Base-by-base conservation (phyloP, 805 yeast species). In the Kodamaea neixiangensis region DNA sequence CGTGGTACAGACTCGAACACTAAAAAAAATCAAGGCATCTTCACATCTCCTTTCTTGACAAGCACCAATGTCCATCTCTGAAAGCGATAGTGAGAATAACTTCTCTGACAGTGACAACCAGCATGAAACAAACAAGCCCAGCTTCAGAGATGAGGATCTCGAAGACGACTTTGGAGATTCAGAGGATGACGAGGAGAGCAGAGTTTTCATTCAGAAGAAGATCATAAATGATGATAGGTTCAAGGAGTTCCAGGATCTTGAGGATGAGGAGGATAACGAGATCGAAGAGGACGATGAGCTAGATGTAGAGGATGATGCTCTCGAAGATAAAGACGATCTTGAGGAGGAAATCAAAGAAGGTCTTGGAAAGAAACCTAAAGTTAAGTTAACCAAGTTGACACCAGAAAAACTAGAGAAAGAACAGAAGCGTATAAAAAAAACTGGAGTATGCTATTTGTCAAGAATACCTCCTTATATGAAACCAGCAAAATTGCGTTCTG, bases 381-480 rank as follows among this genome's bases (percentile, higher is more conserved):
- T 45, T 5, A 50, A 54, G 25, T 47, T 85, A 37, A 82, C 85
- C 57, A 79, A 75, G 56, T 70, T 86, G 29, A 77, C 85, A 6
- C 77, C 85, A 6, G 78, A 78, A 43, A 81, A 81, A 54, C 65
- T 83, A n/a, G 79, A 64, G 5, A 71, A 82, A 62, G 80, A 79
- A 53, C 77, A 80, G 54, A 78, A 78, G 57, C 79, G 79, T 58
- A 76, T 80, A 34, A 81, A 78, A 54, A 84, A 80, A 59, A 85
- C 97, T 0, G 99, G 99, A 4, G 97, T 94, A 1, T 86, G 96
- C n/a, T 94, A 94, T 59, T 68, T 94, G 2, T 91, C 97, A 0
- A 80, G 86, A 46, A 81, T 94, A 7, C 99, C 99, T 0, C 99
- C 99, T 20, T 94, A 87, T 64, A 94, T 94, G 99, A 92, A 92